These are phyloP conservation scores for Taphrina communis DNA, from an alignment of 1,139 yeast species.

Conservation along the genomic window DNA sequence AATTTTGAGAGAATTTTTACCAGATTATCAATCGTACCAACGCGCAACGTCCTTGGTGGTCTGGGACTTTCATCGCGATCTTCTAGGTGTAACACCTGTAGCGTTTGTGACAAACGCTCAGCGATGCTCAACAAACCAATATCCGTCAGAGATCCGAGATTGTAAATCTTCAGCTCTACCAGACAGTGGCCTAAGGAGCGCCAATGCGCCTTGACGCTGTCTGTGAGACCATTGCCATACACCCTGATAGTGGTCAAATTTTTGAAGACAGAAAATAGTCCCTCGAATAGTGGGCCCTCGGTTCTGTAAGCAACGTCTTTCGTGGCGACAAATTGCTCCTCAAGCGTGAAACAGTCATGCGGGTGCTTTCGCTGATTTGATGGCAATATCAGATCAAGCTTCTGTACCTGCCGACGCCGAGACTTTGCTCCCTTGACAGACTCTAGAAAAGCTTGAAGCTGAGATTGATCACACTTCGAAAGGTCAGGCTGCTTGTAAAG, in stretches of 20 bases:
- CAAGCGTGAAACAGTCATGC: background rate
- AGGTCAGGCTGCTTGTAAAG: conserved; percentile 15
- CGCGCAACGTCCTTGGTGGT: background rate
- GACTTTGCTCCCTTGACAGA: conserved; percentile 1
- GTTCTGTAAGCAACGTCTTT: conserved; percentile 4
- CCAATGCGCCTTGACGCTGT: conserved; percentile 17
- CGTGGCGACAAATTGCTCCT: background rate
- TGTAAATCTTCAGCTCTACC: conserved; percentile 23
- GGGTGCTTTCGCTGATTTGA: background rate
- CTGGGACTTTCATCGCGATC: background rate
- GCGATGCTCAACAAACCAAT: background rate
- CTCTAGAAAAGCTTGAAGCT: conserved; percentile 4
- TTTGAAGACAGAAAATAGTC: conserved; percentile 12
- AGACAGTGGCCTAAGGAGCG: conserved; percentile 5
- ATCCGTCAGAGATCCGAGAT: conserved; percentile 19
- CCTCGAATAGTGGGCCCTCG: conserved; percentile 5
- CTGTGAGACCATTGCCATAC: conserved; percentile 21
- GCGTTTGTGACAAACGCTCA: background rate
- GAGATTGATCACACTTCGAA: background rate
- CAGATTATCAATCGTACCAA: conserved; percentile 7
- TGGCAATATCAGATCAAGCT: conserved; percentile 2
- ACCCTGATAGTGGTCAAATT: background rate
- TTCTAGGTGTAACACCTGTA: conserved; percentile 13
- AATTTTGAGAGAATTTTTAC: conserved; percentile 2
- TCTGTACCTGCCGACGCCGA: conserved; percentile 6